Base-by-base conservation (phyloP, 805 yeast species). In the Jamesozyma lodderae region DNA sequence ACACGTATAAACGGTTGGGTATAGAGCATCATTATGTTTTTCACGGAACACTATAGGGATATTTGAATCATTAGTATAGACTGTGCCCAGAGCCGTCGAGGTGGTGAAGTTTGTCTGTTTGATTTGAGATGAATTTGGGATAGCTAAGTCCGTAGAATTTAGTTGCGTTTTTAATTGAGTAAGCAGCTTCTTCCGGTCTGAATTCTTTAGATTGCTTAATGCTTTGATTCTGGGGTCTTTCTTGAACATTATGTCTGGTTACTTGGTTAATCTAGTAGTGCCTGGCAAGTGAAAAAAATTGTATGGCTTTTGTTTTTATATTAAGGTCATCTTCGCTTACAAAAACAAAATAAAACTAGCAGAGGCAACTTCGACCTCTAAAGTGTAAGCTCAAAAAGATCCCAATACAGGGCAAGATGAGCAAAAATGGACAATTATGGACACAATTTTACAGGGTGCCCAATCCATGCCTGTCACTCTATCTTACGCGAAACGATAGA, bases 41-140 rank as follows among this genome's bases (percentile, higher is more conserved):
- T 72, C 57, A 40, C 75, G 70, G 58, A 87, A 75, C 83, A 90
- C 86, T 0, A 80, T 53, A 0, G 96, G 95, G 4, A 70, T 66
- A 35, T 74, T 79, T 8, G 19, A 64, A 0, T 70, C 75, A 48
- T 80, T 80, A 14, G 77, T 74, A 55, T 75, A 86, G 0, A 87
- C 65, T 0, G 73, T 64, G 1, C 94, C 94, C 41, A 62, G 62
- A n/a, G 63, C 62, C 18, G 57, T 69, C 68, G 30, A 67, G 44
- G 45, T 75, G 70, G 73, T 72, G 58, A 76, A 84, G 20, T 73
- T 69, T 0, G 92, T 75, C 42, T 77, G 76, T 51, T 82, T 81
- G 23, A 81, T 32, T n/a, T 26, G 21, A 9, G 35, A 10, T 10
- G 22, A 24, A 3, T 22, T 6, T 26, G 36, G 32, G 14, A 37